A percentile compares a stretch with the other conserved stretches of the same genome.
Evolutionary conservation across 1,284 basidiomycete genomes (phyloP).

Genomic region (Ganoderma resinaceum): DNA sequence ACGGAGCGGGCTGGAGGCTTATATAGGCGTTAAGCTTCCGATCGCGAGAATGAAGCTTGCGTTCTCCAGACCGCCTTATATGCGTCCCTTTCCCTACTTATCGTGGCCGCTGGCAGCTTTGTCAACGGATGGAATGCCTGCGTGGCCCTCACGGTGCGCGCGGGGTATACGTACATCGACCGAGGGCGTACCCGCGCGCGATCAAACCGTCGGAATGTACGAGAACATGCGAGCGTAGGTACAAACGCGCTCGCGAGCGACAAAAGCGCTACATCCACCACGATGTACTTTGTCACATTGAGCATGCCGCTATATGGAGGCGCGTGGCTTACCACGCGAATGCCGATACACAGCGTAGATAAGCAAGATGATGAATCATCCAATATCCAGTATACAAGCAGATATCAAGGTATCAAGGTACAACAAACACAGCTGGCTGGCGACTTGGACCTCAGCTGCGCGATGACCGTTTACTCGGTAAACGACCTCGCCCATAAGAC

Average conservation of each 20-base stretch:
- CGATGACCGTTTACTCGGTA: background rate
- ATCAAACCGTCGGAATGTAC: background rate
- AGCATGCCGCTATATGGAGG: background rate
- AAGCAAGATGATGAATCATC: background rate
- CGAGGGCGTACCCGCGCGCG: background rate
- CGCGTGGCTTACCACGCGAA: background rate
- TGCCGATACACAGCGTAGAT: background rate
- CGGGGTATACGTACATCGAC: background rate
- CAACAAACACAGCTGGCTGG: too few species aligned
- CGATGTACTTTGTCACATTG: too few species aligned
- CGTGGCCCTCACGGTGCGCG: background rate
- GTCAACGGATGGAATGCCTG: background rate
- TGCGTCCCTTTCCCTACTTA: background rate
- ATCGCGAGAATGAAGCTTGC: conserved; percentile 8
- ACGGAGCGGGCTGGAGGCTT: background rate
- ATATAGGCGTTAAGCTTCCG: background rate
- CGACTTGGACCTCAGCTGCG: background rate
- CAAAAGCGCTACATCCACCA: background rate
- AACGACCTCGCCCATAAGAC: conserved; percentile 32
- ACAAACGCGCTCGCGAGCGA: background rate
- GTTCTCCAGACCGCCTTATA: background rate
- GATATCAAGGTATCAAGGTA: background rate
- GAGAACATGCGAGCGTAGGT: background rate
- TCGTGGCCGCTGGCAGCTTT: background rate
- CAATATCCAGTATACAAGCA: background rate